Percentiles rank a stretch among this genome's conserved stretches.
These are phyloP conservation scores for Malus sylvestris DNA, from an alignment of 306 rosid genomes.

Conservation along the genomic window DNA sequence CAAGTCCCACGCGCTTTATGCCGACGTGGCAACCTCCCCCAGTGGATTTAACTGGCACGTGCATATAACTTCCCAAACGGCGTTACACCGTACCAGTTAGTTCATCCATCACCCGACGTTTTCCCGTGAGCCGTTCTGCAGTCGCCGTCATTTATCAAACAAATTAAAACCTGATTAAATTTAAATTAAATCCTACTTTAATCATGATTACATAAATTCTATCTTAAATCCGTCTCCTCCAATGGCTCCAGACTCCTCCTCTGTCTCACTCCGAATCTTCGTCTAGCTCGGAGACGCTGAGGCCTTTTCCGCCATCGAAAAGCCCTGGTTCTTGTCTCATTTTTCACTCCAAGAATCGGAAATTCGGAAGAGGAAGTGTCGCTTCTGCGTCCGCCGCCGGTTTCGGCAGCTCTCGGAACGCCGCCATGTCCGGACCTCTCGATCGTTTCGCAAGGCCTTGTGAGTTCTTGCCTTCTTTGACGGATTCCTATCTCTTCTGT, in stretches of 20 bases:
- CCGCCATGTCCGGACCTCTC: slow-evolving; percentile 69
- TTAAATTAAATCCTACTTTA: not conserved
- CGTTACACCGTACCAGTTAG: too few relatives aligned
- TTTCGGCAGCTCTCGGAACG: not conserved
- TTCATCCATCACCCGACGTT: not conserved
- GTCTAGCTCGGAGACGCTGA: not conserved
- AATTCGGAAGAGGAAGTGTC: slow-evolving; percentile 12
- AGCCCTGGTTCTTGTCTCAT: not conserved
- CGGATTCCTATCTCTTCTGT: not conserved
- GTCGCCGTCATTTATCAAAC: not conserved
- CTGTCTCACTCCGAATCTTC: not conserved
- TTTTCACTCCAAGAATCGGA: not conserved
- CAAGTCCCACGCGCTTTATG: slow-evolving; percentile 2
- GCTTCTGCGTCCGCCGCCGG: not conserved
- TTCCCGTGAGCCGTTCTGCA: not conserved
- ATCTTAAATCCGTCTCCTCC: not conserved
- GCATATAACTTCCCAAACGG: not conserved
- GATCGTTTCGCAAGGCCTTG: slow-evolving; percentile 88
- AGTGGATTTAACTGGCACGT: not conserved
- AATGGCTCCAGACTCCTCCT: not conserved
- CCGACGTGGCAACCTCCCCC: slow-evolving; percentile 25
- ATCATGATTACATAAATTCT: not conserved
- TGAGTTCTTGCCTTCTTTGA: slow-evolving; percentile 28
- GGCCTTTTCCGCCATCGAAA: not conserved
- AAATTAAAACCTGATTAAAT: not conserved